Evolutionary conservation across 2,329 filamentous ascomycete genomes (phyloP).

Genomic region (Calonectria hawksworthii): DNA sequence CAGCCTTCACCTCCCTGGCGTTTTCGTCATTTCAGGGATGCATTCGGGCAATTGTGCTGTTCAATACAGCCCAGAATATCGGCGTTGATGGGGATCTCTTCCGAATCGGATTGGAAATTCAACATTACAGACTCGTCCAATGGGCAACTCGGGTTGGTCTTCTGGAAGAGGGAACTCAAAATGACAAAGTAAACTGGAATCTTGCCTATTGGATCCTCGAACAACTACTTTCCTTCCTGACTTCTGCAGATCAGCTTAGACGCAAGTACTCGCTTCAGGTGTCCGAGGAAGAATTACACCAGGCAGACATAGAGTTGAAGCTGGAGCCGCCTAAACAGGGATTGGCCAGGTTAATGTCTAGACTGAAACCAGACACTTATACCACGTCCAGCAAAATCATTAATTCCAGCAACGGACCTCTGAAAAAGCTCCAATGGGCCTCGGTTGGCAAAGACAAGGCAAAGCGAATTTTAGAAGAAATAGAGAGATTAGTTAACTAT

Average conservation of each 20-base stretch:
- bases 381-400: neutral
- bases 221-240: neutral
- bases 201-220: neutral
- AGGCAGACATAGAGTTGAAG: neutral
- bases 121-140: neutral
- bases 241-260: neutral
- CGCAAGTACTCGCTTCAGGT: neutral
- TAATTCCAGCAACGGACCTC: neutral
- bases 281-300: neutral
- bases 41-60: neutral
- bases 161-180: neutral
- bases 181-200: neutral
- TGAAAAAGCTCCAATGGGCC: neutral
- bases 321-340: neutral
- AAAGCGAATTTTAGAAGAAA: neutral
- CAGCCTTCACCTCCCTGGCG: neutral
- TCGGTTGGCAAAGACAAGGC: neutral
- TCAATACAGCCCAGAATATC: neutral
- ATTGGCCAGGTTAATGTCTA: neutral
- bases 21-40: neutral
- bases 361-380: neutral
- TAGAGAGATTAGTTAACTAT: neutral
- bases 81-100: neutral
- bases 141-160: neutral
- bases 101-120: neutral